These are phyloP conservation scores for Taphrina flavorubra DNA, from an alignment of 1,139 yeast genomes.

Conservation along the genomic window DNA sequence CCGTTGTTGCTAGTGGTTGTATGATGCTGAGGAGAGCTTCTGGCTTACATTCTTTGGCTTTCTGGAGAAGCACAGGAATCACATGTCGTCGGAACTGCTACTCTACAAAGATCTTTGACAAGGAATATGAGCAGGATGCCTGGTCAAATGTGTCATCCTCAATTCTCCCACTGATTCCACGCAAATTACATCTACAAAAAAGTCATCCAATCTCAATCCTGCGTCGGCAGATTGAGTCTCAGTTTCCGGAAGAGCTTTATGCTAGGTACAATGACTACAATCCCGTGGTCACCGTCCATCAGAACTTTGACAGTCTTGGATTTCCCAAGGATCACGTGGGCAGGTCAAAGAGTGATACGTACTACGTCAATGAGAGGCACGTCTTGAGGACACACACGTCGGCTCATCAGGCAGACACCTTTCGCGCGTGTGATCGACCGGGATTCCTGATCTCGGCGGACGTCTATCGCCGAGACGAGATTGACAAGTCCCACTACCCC, in stretches of 20 bases:
- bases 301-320: conserved; percentile 89
- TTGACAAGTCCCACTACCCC: conserved; percentile 94
- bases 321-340: conserved; percentile 95
- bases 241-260: conserved; percentile 59
- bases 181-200: conserved; percentile 73
- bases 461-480: conserved; percentile 92
- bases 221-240: conserved; percentile 70
- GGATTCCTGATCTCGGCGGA: conserved; percentile 95
- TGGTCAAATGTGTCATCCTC: conserved; percentile 87
- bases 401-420: conserved; percentile 74
- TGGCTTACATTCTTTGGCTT: neutral
- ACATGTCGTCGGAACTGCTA: conserved; percentile 7
- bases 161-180: conserved; percentile 69
- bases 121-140: conserved; percentile 65
- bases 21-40: neutral
- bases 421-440: conserved; percentile 68
- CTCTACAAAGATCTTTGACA: conserved; percentile 56
- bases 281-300: conserved; percentile 80
- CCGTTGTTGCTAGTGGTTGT: neutral
- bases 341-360: conserved; percentile 88
- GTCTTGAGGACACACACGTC: conserved; percentile 92
- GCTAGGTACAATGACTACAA: conserved; percentile 79
- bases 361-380: conserved; percentile 74
- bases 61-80: neutral
- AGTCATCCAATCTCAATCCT: conserved; percentile 90